phyloP scores from a whole-genome alignment of 2,329 filamentous ascomycete species.

The Dendryphion nanum region DNA sequence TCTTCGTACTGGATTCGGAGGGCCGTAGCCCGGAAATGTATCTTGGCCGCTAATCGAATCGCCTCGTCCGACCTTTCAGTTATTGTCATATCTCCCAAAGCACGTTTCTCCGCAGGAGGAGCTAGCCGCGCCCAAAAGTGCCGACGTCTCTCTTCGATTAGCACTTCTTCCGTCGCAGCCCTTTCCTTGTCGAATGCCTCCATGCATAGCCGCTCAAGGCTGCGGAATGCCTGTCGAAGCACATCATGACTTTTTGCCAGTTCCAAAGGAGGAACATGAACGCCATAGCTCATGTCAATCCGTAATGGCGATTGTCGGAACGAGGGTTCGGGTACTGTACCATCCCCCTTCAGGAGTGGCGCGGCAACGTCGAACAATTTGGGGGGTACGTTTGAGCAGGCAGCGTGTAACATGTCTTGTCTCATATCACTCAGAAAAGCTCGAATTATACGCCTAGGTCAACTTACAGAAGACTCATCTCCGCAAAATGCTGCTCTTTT shows the following conservation, averaged over 20 bases:
- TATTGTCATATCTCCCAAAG: too few relatives aligned
- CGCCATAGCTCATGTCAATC: slow-evolving; percentile 7
- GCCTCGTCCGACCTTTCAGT: slow-evolving; percentile 8
- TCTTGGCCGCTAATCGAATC: slow-evolving; percentile 10
- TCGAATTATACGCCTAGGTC: too few relatives aligned
- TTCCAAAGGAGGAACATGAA: slow-evolving; percentile 2
- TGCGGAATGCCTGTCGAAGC: slow-evolving; percentile 15
- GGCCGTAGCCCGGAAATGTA: slow-evolving; percentile 15
- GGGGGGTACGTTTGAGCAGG: slow-evolving; percentile 13
- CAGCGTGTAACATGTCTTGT: slow-evolving; percentile 13
- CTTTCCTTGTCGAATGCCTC: slow-evolving; percentile 12
- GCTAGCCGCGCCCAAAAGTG: slow-evolving; percentile 7
- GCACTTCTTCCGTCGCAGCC: too few relatives aligned
- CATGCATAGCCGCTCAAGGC: slow-evolving; percentile 14
- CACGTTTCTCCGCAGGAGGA: not conserved
- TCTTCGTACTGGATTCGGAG: slow-evolving; percentile 13
- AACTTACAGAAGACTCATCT: slow-evolving; percentile 12
- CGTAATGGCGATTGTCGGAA: slow-evolving; percentile 17
- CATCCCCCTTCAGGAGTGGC: slow-evolving; percentile 7
- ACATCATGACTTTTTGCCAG: slow-evolving; percentile 8
- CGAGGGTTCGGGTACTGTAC: too few relatives aligned
- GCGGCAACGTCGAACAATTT: slow-evolving; percentile 9
- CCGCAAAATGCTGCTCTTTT: slow-evolving; percentile 8
- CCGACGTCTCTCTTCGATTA: too few relatives aligned
- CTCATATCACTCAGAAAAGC: slow-evolving; percentile 6